Percentiles rank a stretch among this genome's conserved stretches.
phyloP scores from a whole-genome alignment of 2,329 filamentous ascomycete genomes.

The Fusarium brevicatenulatum region DNA sequence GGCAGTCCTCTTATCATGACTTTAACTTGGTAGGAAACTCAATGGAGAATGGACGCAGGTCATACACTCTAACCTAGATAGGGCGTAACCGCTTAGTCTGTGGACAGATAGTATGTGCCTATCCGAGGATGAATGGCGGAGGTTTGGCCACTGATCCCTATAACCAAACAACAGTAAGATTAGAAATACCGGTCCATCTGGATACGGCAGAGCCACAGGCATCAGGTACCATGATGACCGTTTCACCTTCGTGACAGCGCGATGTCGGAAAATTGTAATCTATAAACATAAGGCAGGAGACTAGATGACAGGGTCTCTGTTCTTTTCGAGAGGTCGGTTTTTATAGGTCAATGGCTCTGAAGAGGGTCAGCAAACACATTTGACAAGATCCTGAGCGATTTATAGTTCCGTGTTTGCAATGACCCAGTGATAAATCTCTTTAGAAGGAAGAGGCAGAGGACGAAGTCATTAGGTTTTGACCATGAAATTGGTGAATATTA shows the following conservation, averaged over 20 bases:
- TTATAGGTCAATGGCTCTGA: conserved; percentile 41
- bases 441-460: not conserved
- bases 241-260: conserved; percentile 16
- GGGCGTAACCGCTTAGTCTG: conserved; percentile 35
- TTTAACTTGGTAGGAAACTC: conserved; percentile 12
- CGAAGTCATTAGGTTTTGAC: not conserved
- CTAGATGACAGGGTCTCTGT: conserved; percentile 20
- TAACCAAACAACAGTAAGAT: not conserved
- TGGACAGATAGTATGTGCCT: conserved; percentile 13
- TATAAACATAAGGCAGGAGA: conserved; percentile 27
- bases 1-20: conserved; percentile 4
- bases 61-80: conserved; percentile 29
- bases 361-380: conserved; percentile 33
- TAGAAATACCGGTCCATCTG: not conserved
- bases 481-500: not conserved
- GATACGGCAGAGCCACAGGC: not conserved
- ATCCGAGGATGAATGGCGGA: conserved; percentile 26
- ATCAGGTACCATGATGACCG: conserved; percentile 14
- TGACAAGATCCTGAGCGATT: conserved; percentile 31
- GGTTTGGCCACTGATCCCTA: not conserved
- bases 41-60: conserved; percentile 22
- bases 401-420: conserved; percentile 12
- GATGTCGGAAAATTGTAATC: conserved; percentile 21
- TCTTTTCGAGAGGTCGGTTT: conserved; percentile 7
- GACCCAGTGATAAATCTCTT: not conserved